A percentile compares a stretch with the other conserved stretches of the same genome.
phyloP scores from a whole-genome alignment of 768 basidiomycete species.

The Sarcomyxa edulis region DNA sequence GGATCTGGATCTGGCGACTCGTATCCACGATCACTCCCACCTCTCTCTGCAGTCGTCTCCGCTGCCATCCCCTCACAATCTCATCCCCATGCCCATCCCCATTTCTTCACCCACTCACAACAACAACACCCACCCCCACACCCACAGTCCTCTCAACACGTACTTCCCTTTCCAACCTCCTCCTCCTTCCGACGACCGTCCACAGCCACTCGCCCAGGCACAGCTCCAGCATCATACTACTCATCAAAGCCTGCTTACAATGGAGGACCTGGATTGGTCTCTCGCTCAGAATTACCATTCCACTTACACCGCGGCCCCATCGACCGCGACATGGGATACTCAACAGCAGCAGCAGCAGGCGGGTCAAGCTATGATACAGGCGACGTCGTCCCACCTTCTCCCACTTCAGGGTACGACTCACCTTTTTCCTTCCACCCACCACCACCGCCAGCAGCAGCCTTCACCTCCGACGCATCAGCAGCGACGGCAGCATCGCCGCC shows the following conservation, averaged over 20 bases:
- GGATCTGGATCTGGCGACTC: conserved; percentile 36
- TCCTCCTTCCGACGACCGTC: conserved; percentile 50
- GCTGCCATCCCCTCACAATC: conserved; percentile 48
- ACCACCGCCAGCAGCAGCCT: conserved; percentile 23
- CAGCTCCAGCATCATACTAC: conserved; percentile 65
- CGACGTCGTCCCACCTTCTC: conserved; percentile 11
- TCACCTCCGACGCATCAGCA: background rate
- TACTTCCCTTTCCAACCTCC: conserved; percentile 54
- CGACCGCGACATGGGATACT: conserved; percentile 17
- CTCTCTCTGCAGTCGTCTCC: conserved; percentile 75
- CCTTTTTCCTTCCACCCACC: conserved; percentile 81
- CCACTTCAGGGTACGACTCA: conserved; percentile 41
- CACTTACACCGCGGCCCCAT: conserved; percentile 31
- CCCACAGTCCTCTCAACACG: conserved; percentile 32
- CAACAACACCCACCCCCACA: conserved; percentile 27
- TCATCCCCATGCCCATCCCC: conserved; percentile 31
- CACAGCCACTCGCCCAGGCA: conserved; percentile 62
- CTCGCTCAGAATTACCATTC: conserved; percentile 34
- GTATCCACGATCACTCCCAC: conserved; percentile 50
- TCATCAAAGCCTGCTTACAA: conserved; percentile 41
- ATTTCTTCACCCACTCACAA: conserved; percentile 25
- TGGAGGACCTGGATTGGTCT: conserved; percentile 49
- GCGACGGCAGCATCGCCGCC: conserved; percentile 22
- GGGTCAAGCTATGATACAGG: too few relatives aligned
- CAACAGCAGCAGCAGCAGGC: too few relatives aligned